These are phyloP conservation scores for Metschnikowia shivogae DNA, from an alignment of 805 yeast species.

Conservation along the genomic window DNA sequence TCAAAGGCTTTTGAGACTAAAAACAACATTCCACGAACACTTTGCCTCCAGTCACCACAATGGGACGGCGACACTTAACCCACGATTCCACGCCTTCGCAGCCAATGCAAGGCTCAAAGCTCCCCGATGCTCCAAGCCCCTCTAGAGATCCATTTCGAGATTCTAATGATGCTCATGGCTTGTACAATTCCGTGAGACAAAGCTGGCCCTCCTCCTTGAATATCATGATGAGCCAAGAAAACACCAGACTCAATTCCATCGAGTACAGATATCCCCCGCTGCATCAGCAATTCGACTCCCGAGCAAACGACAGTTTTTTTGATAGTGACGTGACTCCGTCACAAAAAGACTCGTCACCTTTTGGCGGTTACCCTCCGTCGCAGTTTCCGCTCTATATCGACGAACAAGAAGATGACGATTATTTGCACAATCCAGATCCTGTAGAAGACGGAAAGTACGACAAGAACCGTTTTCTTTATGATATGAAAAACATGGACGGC, in stretches of 20 bases:
- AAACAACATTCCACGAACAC: neutral
- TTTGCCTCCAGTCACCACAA: neutral
- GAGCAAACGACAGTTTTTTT: too few species aligned
- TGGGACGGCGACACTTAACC: constrained; percentile 1
- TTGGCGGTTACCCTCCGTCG: constrained; percentile 96
- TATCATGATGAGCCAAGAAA: neutral
- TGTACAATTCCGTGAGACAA: too few species aligned
- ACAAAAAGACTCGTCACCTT: constrained; percentile 45
- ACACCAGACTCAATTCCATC: neutral
- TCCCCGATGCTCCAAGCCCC: neutral
- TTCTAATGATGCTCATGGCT: neutral
- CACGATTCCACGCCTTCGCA: neutral
- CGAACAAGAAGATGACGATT: constrained; percentile 93
- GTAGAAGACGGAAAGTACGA: constrained; percentile 84
- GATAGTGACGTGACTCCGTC: neutral
- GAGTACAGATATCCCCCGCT: neutral
- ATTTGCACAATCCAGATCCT: constrained; percentile 93
- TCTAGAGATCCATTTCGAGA: neutral
- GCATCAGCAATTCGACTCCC: neutral
- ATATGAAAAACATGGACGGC: constrained; percentile 62
- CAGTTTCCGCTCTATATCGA: constrained; percentile 90
- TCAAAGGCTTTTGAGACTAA: neutral
- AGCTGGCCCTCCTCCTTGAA: neutral
- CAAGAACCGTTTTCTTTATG: constrained; percentile 59
- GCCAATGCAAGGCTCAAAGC: neutral